Base-by-base conservation (phyloP, 768 basidiomycete species). In the Hydnum rufescens region DNA sequence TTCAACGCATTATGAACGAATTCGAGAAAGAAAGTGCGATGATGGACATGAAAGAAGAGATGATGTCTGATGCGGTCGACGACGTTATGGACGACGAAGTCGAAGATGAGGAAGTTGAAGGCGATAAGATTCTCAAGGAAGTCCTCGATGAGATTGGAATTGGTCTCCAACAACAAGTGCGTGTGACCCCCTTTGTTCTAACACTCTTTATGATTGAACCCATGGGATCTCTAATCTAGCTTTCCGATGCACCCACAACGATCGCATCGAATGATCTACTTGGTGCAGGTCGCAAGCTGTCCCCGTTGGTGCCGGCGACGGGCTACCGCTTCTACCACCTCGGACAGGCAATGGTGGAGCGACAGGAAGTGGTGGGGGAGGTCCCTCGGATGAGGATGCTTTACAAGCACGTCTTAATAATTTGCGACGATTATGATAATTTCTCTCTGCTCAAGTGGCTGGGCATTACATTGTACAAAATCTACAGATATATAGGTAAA, bases 11-110 rank as follows among this genome's bases (percentile, higher is more conserved):
- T 63, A 92, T 99, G 86, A 87, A 80, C 60, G 93, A 99, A 44
- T 99, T 99, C 60, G 95, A 99, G 70, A 82, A 78, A 61, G 95
- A 99, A 67, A 93, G 83, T 59, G 78, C 88, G 3, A 88, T 81
- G 67, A 99, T 99, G 95, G 95, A 99, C 67, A 97, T 99, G 95
- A 99, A 96, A 65, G 95, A 96, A 67, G 93, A 95, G 64, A 96
- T 97, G 86, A 99, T 96, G 95, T 87, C 85, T 22, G 95, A 97
- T 55, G 83, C 89, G 13, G 84, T 97, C 16, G 95, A 97, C 66
- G 93, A 96, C 60, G 92, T 83, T 48, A 93, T 96, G 82, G 87
- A 92, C 57, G 81, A 83, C 30, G 90, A 89, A 13, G 67, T 66
- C 29, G 92, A 92, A 60, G 93, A 93, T 49, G 93, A 97, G 65